Percentiles rank a stretch among this genome's conserved stretches.
Evolutionary conservation across 2,329 filamentous ascomycete genomes (phyloP).

Genomic region (Pezicula carpinea): DNA sequence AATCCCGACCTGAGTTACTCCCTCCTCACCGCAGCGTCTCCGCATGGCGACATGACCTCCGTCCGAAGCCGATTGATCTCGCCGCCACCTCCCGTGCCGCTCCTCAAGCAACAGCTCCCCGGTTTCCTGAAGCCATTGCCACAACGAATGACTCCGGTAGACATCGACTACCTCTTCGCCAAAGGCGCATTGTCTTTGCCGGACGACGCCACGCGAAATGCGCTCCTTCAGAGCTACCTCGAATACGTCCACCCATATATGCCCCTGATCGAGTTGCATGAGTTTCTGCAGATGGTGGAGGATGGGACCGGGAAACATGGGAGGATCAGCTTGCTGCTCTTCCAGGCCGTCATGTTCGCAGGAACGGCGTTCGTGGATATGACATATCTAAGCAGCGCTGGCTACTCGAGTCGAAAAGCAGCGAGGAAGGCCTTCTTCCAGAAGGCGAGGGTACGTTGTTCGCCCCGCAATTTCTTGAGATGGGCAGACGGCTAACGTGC

Average conservation of each 20-base stretch:
- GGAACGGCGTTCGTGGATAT: conserved; percentile 85
- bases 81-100: conserved; percentile 5
- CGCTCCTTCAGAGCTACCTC: conserved; percentile 75
- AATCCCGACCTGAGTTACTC: conserved; percentile 15
- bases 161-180: conserved; percentile 75
- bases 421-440: conserved; percentile 87
- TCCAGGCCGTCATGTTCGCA: conserved; percentile 93
- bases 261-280: conserved; percentile 71
- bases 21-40: conserved; percentile 21
- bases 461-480: not conserved
- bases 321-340: conserved; percentile 78
- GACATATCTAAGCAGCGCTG: conserved; percentile 68
- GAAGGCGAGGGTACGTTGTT: conserved; percentile 67
- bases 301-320: conserved; percentile 63
- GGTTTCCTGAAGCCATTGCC: conserved; percentile 77
- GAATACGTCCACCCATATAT: conserved; percentile 94
- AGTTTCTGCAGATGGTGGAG: conserved; percentile 57
- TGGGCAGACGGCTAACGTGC: conserved; percentile 10
- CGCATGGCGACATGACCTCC: conserved; percentile 21
- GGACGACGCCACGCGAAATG: conserved; percentile 64
- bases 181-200: conserved; percentile 85
- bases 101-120: conserved; percentile 37
- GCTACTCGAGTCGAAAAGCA: conserved; percentile 72
- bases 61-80: conserved; percentile 15
- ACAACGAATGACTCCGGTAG: conserved; percentile 69